These are phyloP conservation scores for Chrysoporthe puriensis DNA, from an alignment of 2,329 filamentous ascomycete genomes.

Conservation along the genomic window DNA sequence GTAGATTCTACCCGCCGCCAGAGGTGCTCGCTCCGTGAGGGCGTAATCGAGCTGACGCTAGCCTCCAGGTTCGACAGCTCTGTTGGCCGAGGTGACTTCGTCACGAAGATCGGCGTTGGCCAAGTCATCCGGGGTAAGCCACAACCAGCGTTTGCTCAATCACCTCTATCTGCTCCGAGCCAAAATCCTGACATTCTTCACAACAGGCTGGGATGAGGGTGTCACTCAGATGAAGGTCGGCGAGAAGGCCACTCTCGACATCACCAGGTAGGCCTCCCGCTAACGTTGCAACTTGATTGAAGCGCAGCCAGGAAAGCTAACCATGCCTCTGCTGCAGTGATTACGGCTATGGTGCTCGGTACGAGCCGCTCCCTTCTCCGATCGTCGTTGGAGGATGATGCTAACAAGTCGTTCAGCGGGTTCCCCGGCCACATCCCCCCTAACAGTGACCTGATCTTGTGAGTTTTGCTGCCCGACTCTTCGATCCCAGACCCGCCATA, in stretches of 20 bases:
- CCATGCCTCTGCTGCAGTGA: slow-evolving; percentile 48
- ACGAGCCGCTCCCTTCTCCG: slow-evolving; percentile 38
- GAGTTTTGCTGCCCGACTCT: slow-evolving; percentile 47
- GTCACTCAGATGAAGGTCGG: slow-evolving; percentile 85
- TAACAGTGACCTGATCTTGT: slow-evolving; percentile 81
- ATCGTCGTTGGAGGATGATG: not conserved
- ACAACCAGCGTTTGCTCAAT: not conserved
- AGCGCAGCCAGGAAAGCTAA: slow-evolving; percentile 7
- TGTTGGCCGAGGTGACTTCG: slow-evolving; percentile 74
- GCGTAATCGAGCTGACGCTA: slow-evolving; percentile 29
- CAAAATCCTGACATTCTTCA: slow-evolving; percentile 25
- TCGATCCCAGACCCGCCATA: not conserved
- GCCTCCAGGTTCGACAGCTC: slow-evolving; percentile 83
- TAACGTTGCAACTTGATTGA: not conserved
- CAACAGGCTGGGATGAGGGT: slow-evolving; percentile 79
- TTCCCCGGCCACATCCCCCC: slow-evolving; percentile 79
- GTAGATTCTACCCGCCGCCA: slow-evolving; percentile 35
- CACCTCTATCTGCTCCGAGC: not conserved
- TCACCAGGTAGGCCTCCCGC: slow-evolving; percentile 64
- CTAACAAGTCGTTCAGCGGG: slow-evolving; percentile 57
- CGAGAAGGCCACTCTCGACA: slow-evolving; percentile 85
- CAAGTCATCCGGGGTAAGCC: slow-evolving; percentile 80
- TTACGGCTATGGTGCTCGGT: slow-evolving; percentile 67
- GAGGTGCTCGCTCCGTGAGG: slow-evolving; percentile 9
- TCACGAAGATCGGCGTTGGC: slow-evolving; percentile 77